Percentiles rank a stretch among this genome's conserved stretches.
These are phyloP conservation scores for Aspergillus piperis DNA, from an alignment of 2,329 filamentous ascomycete species.

Conservation along the genomic window DNA sequence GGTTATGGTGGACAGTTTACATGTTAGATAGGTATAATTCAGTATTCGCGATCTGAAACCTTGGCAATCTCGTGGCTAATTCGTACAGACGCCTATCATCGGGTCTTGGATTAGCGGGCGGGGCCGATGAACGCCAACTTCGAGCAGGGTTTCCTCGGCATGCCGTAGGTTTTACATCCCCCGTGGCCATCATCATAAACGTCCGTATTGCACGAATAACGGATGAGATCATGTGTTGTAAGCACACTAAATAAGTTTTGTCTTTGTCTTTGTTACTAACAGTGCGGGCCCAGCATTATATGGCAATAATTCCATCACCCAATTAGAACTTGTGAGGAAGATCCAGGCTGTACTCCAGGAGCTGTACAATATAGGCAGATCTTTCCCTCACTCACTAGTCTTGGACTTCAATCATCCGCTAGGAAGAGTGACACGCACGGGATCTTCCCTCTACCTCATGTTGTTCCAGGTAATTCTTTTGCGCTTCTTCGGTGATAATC, in stretches of 20 bases:
- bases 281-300: constrained; percentile 18
- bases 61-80: not conserved
- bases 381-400: constrained; percentile 17
- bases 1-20: constrained; percentile 29
- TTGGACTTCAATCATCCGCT: constrained; percentile 22
- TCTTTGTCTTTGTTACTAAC: too few relatives aligned
- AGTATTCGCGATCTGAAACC: not conserved
- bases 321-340: constrained; percentile 21
- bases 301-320: constrained; percentile 22
- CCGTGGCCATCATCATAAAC: constrained; percentile 22
- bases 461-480: constrained; percentile 19
- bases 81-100: constrained; percentile 19
- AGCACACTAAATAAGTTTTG: too few relatives aligned
- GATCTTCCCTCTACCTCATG: constrained; percentile 26
- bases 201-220: constrained; percentile 25
- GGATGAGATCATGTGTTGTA: constrained; percentile 26
- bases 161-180: constrained; percentile 21
- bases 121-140: constrained; percentile 23
- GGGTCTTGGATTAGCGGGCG: constrained; percentile 21
- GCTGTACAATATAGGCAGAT: constrained; percentile 17
- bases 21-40: constrained; percentile 24
- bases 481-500: not conserved
- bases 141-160: constrained; percentile 18
- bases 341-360: constrained; percentile 22
- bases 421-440: constrained; percentile 21